Percentiles rank a stretch among this genome's conserved stretches.
These are phyloP conservation scores for Coriolopsis trogii DNA, from an alignment of 1,284 basidiomycete species.

Conservation along the genomic window DNA sequence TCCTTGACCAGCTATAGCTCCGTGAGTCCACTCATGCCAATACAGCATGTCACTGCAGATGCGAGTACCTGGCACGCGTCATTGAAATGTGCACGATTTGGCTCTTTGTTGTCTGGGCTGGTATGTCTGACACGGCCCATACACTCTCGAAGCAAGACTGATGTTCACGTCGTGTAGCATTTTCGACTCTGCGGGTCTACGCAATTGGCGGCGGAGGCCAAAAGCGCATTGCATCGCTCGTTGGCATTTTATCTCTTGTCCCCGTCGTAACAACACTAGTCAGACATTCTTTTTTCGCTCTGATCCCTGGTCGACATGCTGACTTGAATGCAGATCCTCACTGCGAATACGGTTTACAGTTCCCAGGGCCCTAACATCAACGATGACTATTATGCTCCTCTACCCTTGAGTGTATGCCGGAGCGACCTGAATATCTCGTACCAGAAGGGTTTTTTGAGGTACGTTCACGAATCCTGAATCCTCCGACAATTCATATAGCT, in stretches of 20 bases:
- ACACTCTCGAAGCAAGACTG: too few relatives aligned
- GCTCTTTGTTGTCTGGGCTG: conserved; percentile 8
- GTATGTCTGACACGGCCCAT: too few relatives aligned
- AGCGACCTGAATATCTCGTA: too few relatives aligned
- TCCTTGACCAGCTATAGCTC: background rate
- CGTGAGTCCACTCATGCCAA: too few relatives aligned
- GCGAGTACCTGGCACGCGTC: background rate
- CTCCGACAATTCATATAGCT: too few relatives aligned
- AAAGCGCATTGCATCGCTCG: background rate
- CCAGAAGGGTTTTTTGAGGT: too few relatives aligned
- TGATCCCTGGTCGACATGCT: background rate
- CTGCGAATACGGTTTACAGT: background rate
- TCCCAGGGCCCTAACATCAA: too few relatives aligned
- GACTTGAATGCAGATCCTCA: background rate
- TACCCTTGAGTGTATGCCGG: too few relatives aligned
- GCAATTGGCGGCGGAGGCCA: conserved; percentile 1
- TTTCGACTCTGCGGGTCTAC: conserved; percentile 5
- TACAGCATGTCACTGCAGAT: conserved; percentile 1
- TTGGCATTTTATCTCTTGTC: background rate
- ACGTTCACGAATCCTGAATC: too few relatives aligned
- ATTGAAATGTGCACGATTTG: background rate
- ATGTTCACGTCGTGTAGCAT: too few relatives aligned
- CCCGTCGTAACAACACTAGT: conserved; percentile 3
- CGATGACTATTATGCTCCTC: too few relatives aligned
- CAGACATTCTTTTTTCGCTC: background rate